These are phyloP conservation scores for Litsea cubeba DNA, from an alignment of 164 flowering plant genomes.

Conservation along the genomic window DNA sequence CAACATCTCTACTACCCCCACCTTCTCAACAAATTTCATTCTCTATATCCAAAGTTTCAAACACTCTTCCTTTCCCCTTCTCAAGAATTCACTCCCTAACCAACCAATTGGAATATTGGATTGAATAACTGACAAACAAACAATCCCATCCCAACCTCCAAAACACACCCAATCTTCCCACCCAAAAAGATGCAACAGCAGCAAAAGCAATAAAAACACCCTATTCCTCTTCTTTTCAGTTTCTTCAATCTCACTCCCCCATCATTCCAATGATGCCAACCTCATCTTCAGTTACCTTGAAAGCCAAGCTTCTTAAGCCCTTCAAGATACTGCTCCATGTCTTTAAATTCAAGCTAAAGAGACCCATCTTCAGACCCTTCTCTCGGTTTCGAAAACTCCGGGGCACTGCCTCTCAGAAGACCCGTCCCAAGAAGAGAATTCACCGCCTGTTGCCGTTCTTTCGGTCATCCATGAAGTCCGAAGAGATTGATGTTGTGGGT, in stretches of 20 bases:
- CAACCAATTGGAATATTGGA: background rate
- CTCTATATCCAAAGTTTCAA: background rate
- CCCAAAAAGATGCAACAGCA: background rate
- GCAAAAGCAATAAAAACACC: background rate
- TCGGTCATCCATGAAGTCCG: slow-evolving; percentile 1
- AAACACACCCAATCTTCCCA: background rate
- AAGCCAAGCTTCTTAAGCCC: slow-evolving; percentile 12
- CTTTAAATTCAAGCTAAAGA: slow-evolving; percentile 8
- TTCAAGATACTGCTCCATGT: slow-evolving; percentile 7
- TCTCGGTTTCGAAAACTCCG: slow-evolving; percentile 2
- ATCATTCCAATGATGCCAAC: slow-evolving; percentile 9
- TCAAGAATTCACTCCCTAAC: background rate
- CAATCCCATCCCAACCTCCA: background rate
- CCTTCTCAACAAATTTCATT: background rate
- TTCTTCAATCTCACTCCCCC: slow-evolving; percentile 12
- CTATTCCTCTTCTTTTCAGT: background rate
- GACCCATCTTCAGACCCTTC: slow-evolving; percentile 7
- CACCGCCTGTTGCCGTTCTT: slow-evolving; percentile 13
- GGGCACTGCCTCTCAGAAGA: background rate
- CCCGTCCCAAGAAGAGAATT: background rate
- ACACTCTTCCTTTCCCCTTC: too few species aligned
- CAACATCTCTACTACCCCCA: background rate
- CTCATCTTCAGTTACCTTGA: slow-evolving; percentile 8
- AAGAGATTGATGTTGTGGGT: slow-evolving; percentile 28
- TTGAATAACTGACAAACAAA: too few species aligned